A percentile compares a stretch with the other conserved stretches of the same genome.
phyloP scores from a whole-genome alignment of 2,329 filamentous ascomycete species.

The Macroventuria anomochaeta region DNA sequence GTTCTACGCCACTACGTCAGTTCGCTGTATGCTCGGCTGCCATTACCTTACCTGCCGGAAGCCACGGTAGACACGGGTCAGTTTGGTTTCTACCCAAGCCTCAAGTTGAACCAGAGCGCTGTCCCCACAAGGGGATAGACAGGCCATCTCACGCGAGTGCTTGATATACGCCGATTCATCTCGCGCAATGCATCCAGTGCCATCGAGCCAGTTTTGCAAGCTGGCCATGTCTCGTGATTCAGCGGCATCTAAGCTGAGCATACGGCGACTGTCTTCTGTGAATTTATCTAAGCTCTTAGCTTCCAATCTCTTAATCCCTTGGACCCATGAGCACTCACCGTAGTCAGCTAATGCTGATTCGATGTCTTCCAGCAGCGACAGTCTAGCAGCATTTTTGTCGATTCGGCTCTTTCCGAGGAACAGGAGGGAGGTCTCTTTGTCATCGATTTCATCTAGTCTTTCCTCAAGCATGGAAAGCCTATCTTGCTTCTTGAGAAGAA shows the following conservation, averaged over 20 bases:
- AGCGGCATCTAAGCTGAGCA: background rate
- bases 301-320: no score
- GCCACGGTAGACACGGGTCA: background rate
- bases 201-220: background rate
- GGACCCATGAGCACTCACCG: background rate
- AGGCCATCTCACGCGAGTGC: background rate
- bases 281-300: background rate
- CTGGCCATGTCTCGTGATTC: background rate
- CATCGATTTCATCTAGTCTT: background rate
- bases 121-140: background rate
- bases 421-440: background rate
- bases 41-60: background rate
- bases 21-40: no score
- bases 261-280: background rate
- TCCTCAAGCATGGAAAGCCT: background rate
- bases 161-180: background rate
- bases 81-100: background rate
- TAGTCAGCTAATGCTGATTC: background rate
- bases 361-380: background rate
- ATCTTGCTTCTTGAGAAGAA: background rate
- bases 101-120: background rate
- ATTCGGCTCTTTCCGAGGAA: background rate
- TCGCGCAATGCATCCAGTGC: background rate
- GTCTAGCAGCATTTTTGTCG: background rate
- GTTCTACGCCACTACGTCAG: background rate